Evolutionary conservation across 2,329 filamentous ascomycete genomes (phyloP).

Genomic region (Aspergillus ibericus): DNA sequence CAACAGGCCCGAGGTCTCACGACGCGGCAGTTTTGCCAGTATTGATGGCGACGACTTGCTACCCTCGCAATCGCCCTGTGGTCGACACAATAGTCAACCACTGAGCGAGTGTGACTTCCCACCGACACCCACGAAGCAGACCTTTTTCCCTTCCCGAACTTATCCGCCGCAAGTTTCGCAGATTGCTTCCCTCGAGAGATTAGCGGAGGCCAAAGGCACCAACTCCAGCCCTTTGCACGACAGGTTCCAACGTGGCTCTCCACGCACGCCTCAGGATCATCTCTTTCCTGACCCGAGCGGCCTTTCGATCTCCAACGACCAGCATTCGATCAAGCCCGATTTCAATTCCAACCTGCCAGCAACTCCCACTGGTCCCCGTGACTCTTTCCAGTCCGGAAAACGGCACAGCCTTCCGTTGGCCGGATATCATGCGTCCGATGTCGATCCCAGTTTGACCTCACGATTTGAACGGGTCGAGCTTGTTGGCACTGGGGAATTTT

Average conservation of each 20-base stretch:
- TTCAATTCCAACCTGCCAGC: slow-evolving; percentile 63
- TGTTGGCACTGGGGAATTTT: slow-evolving; percentile 88
- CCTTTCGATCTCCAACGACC: slow-evolving; percentile 70
- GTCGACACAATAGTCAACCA: slow-evolving; percentile 55
- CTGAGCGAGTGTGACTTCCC: slow-evolving; percentile 71
- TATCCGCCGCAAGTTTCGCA: slow-evolving; percentile 36
- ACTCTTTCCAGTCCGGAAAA: slow-evolving; percentile 59
- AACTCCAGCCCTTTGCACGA: slow-evolving; percentile 59
- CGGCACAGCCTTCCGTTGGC: slow-evolving; percentile 69
- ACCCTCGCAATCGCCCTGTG: slow-evolving; percentile 58
- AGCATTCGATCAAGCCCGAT: slow-evolving; percentile 40
- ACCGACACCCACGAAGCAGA: slow-evolving; percentile 85
- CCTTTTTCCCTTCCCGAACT: slow-evolving; percentile 39
- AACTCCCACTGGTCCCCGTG: slow-evolving; percentile 72
- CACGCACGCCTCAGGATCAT: slow-evolving; percentile 76
- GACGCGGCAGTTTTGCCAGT: slow-evolving; percentile 73
- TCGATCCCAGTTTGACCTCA: slow-evolving; percentile 71
- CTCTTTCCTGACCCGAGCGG: slow-evolving; percentile 76
- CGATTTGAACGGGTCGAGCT: slow-evolving; percentile 80
- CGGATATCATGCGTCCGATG: slow-evolving; percentile 66
- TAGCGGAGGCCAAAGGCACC: slow-evolving; percentile 33
- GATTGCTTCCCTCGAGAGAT: slow-evolving; percentile 35
- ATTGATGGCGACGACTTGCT: slow-evolving; percentile 74
- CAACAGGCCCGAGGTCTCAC: slow-evolving; percentile 50
- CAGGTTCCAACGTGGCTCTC: slow-evolving; percentile 58